These are phyloP conservation scores for Castanea mollissima DNA, from an alignment of 306 rosid species.

Conservation along the genomic window DNA sequence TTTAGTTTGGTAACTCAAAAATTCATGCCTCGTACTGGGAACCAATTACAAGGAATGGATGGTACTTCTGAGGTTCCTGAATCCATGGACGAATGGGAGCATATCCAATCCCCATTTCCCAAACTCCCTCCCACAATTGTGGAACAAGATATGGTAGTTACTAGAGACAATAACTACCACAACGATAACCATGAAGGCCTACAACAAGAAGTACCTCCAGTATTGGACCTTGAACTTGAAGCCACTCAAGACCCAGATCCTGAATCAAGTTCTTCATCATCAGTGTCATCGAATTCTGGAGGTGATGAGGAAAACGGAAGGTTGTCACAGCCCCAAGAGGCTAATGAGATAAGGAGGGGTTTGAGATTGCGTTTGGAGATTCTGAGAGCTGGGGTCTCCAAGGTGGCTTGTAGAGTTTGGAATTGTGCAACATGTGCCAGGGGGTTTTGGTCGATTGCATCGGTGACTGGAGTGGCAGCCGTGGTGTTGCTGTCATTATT, in stretches of 20 bases:
- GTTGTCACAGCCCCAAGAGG: not conserved
- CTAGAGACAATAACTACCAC: not conserved
- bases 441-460: conserved; percentile 39
- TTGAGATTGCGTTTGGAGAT: conserved; percentile 32
- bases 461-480: not conserved
- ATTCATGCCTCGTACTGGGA: not conserved
- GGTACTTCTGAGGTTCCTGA: not conserved
- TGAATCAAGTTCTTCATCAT: conserved; percentile 1
- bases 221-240: not conserved
- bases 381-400: conserved; percentile 22
- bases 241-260: conserved; percentile 11
- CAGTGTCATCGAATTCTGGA: not conserved
- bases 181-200: not conserved
- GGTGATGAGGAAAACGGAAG: not conserved
- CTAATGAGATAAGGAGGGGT: conserved; percentile 18
- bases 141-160: not conserved
- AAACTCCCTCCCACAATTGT: not conserved
- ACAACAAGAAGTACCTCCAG: too few species aligned
- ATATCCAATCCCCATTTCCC: not conserved
- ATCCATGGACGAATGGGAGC: conserved; percentile 7
- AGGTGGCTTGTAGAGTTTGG: conserved; percentile 24
- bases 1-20: not conserved
- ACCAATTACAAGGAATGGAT: conserved; percentile 2
- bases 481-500: conserved; percentile 16
- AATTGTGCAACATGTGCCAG: conserved; percentile 14